A percentile compares a stretch with the other conserved stretches of the same genome.
Conservation (phyloP, 441 rosid genomes). For the Erodium trifolium region DNA sequence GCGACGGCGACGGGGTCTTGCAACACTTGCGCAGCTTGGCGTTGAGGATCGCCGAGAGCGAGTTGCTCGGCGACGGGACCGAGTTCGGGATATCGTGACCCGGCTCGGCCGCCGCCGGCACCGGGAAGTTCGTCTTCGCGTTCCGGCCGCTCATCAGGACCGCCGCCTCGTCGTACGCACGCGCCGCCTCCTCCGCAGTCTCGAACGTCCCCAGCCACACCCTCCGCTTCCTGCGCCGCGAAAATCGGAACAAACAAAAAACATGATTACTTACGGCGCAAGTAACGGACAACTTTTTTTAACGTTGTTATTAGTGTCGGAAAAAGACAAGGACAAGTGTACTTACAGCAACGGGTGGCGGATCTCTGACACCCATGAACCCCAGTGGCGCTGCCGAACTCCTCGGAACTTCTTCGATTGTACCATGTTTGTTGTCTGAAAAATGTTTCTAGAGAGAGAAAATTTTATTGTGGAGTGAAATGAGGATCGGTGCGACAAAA, state of each 20-base stretch:
- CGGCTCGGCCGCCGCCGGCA: constrained; percentile 30
- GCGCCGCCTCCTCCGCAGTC: constrained; percentile 48
- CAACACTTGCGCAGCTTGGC: constrained; percentile 84
- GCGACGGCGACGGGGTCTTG: constrained; percentile 69
- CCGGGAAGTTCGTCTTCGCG: constrained; percentile 44
- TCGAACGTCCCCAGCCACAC: constrained; percentile 73
- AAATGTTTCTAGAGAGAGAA: neutral
- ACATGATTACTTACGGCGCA: neutral
- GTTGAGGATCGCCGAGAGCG: constrained; percentile 75
- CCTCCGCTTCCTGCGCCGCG: constrained; percentile 65
- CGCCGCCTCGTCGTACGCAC: constrained; percentile 93
- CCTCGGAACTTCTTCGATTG: constrained; percentile 88
- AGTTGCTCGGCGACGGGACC: constrained; percentile 57
- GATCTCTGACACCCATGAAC: constrained; percentile 98
- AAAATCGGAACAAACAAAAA: neutral
- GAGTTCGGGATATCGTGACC: neutral
- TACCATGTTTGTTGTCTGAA: constrained; percentile 36
- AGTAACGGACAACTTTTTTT: neutral
- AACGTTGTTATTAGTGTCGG: neutral
- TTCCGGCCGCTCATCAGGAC: constrained; percentile 70
- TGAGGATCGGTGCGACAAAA: neutral
- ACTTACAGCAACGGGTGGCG: constrained; percentile 89
- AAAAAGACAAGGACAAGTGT: neutral
- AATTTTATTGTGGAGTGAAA: too few relatives aligned
- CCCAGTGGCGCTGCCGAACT: constrained; percentile 97